Evolutionary conservation across 441 rosid species (phyloP).

Genomic region (Geranium incanum): DNA sequence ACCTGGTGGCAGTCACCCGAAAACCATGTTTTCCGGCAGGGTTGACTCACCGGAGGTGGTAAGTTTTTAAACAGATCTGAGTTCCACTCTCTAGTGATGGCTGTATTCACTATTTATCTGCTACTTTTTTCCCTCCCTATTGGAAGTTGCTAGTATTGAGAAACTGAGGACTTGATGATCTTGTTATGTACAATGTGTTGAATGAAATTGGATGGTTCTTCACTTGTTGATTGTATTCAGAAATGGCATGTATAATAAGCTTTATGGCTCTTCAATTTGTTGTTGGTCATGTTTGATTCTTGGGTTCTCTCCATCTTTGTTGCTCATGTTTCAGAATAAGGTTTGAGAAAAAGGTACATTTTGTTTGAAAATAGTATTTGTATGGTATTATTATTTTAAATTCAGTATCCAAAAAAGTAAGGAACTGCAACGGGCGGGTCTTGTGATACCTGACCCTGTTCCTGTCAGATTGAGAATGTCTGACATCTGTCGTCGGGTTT

Average conservation of each 20-base stretch:
- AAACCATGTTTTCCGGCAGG: constrained; percentile 26
- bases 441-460: no score
- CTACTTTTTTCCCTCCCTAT: not conserved
- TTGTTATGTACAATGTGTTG: not conserved
- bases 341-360: no score
- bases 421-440: no score
- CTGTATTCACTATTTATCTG: not conserved
- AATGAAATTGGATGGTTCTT: not conserved
- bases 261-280: not conserved
- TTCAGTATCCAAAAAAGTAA: no score
- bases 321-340: no score
- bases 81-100: constrained; percentile 2
- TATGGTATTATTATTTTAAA: no score
- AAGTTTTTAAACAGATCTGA: constrained; percentile 18
- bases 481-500: no score
- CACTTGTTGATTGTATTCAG: not conserved
- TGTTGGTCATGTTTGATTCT: not conserved
- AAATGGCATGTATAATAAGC: not conserved
- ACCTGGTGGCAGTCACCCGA: constrained; percentile 53
- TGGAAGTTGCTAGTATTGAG: not conserved
- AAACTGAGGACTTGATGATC: not conserved
- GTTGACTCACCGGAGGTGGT: constrained; percentile 84
- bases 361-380: no score
- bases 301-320: no score
- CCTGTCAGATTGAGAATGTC: no score